Evolutionary conservation across 73 alveolate genomes (phyloP).

Genomic region (Vitrella brassicaformis): DNA sequence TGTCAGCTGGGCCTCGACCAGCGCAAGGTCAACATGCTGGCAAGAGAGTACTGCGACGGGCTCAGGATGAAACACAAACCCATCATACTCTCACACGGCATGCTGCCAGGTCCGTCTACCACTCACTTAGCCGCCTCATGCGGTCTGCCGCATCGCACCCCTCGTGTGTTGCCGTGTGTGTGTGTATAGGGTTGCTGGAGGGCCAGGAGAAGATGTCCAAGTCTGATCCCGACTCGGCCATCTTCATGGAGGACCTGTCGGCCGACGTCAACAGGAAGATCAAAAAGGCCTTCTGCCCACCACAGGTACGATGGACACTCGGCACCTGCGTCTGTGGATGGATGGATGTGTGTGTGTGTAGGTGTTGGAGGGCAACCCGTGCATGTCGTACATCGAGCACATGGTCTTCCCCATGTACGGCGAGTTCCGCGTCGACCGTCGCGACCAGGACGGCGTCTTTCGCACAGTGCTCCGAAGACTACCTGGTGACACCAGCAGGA

Average conservation of each 20-base stretch:
- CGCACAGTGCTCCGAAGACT: too few relatives aligned
- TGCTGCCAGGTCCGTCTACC: slow-evolving; percentile 41
- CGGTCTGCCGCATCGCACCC: too few relatives aligned
- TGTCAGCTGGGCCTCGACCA: slow-evolving; percentile 96
- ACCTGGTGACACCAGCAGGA: too few relatives aligned
- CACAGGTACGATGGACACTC: too few relatives aligned
- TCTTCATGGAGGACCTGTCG: slow-evolving; percentile 80
- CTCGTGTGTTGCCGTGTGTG: too few relatives aligned
- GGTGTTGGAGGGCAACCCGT: slow-evolving; percentile 72
- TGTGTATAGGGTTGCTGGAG: too few relatives aligned
- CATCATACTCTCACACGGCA: slow-evolving; percentile 88
- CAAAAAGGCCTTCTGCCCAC: slow-evolving; percentile 89
- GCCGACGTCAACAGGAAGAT: slow-evolving; percentile 85
- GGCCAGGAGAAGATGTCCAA: slow-evolving; percentile 93
- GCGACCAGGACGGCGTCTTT: too few relatives aligned
- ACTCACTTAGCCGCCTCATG: too few relatives aligned
- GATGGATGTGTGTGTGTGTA: too few relatives aligned
- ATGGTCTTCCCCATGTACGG: slow-evolving; percentile 70
- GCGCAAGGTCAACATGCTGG: slow-evolving; percentile 97
- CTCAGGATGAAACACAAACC: slow-evolving; percentile 70
- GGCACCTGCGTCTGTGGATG: too few relatives aligned
- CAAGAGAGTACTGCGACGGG: slow-evolving; percentile 90
- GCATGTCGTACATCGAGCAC: slow-evolving; percentile 67
- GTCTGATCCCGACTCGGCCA: slow-evolving; percentile 93
- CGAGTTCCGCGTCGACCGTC: too few relatives aligned